Conservation (phyloP, 2,329 filamentous ascomycete species). For the Penicillium sp. region DNA sequence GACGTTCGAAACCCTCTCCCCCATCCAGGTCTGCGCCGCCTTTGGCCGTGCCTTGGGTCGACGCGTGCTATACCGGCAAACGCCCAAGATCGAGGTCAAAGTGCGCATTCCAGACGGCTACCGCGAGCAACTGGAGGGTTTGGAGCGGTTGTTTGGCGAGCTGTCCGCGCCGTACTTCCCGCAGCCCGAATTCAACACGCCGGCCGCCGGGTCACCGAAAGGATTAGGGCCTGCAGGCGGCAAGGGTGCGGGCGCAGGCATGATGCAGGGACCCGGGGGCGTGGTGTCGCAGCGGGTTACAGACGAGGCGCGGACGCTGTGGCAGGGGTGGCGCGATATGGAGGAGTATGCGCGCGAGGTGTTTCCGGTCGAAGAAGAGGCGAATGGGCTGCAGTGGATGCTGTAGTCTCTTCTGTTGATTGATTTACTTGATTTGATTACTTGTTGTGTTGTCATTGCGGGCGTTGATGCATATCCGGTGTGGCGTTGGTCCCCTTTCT, state of each 20-base stretch:
- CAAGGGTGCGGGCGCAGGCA: slow-evolving; percentile 43
- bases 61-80: slow-evolving; percentile 72
- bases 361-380: slow-evolving; percentile 89
- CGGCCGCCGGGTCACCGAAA: slow-evolving; percentile 35
- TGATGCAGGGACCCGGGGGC: slow-evolving; percentile 51
- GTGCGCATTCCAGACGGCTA: slow-evolving; percentile 87
- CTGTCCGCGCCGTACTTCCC: slow-evolving; percentile 62
- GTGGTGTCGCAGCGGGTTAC: slow-evolving; percentile 64
- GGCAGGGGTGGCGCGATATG: slow-evolving; percentile 85
- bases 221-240: slow-evolving; percentile 34
- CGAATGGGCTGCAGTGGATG: slow-evolving; percentile 96
- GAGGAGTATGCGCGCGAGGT: slow-evolving; percentile 95
- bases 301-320: slow-evolving; percentile 71
- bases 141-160: slow-evolving; percentile 58
- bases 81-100: slow-evolving; percentile 71
- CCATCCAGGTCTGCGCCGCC: slow-evolving; percentile 72
- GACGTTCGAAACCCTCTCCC: slow-evolving; percentile 84
- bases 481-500: too few relatives aligned
- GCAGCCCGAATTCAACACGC: slow-evolving; percentile 51
- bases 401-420: slow-evolving; percentile 20
- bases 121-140: slow-evolving; percentile 72
- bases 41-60: slow-evolving; percentile 76
- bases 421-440: too few relatives aligned
- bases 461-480: too few relatives aligned
- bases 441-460: too few relatives aligned